Evolutionary conservation across 2,329 filamentous ascomycete genomes (phyloP), one percentile per base, ranked within the genome.

Genomic region (Emergomyces pasteurianus): DNA sequence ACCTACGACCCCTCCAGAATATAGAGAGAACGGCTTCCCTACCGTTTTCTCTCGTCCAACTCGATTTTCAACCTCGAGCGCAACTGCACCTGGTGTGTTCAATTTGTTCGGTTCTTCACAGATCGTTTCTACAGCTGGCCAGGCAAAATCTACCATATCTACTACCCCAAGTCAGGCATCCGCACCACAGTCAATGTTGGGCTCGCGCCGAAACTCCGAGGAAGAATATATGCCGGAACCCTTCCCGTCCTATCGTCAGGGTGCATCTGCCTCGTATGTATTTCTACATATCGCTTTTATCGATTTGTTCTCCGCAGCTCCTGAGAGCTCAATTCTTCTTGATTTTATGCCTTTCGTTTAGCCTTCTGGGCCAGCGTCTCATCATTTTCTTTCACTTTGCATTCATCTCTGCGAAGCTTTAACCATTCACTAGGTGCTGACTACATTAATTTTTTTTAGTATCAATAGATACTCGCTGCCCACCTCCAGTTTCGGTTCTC

Each of bases 401-500:
- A 57, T 28, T 43, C 36, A 9, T 43, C 23, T 36, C 10, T 52
- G 3, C 26, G 2, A 21, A 31, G 36, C 10, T n/a, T 43, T 23
- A 3, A n/a, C 12, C 14, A 38, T 43, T 57, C 54, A 46, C 40
- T 43, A 16, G n/a, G 8, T 38, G 40, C 53, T 55, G n/a, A 55
- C 53, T 28, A 23, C 12, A 6, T 23, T n/a, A n/a, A 42, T n/a
- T n/a, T 57, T 46, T n/a, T 21, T 18, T 67, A 95, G 90, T 66
- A 81, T 87, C 63, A 95, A 96, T 73, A 88, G 92, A 65, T 95
- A 95, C 75, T 96, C 92, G 4, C 92, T 96, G 88, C 92, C 92
- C 38, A 88, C 92, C 58, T 90, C 69, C 40, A 73, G 71, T 23
- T 64, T 73, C 46, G 70, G 67, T 50, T 68, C 68, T 55, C 67